Percentiles rank a stretch among this genome's conserved stretches.
These are phyloP conservation scores for Cytospora chrysosperma DNA, from an alignment of 2,329 filamentous ascomycete species.

Conservation along the genomic window DNA sequence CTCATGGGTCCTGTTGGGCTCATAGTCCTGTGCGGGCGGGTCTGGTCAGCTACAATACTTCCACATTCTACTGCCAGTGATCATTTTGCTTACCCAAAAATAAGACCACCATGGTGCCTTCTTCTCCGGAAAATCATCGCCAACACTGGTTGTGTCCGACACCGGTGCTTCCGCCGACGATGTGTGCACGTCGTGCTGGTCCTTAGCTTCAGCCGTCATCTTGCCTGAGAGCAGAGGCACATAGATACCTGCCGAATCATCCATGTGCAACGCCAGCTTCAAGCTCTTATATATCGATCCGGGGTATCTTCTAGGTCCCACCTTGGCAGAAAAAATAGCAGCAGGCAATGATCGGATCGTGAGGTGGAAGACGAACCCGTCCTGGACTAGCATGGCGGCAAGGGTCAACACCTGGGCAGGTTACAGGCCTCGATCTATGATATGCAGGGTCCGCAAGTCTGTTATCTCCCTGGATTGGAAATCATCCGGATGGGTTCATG, in stretches of 20 bases:
- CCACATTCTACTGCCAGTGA: too few species aligned
- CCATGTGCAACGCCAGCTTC: neutral
- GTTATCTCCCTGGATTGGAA: conserved; percentile 7
- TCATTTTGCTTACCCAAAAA: conserved; percentile 14
- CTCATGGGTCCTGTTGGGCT: conserved; percentile 30
- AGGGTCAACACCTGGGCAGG: neutral
- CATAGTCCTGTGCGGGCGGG: conserved; percentile 18
- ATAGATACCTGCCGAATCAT: conserved; percentile 2
- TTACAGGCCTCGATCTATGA: neutral
- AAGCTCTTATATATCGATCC: conserved; percentile 7
- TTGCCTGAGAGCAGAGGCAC: conserved; percentile 19
- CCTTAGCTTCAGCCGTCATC: conserved; percentile 18
- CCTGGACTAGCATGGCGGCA: neutral
- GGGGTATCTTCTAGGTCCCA: neutral
- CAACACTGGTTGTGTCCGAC: neutral
- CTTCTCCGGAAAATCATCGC: neutral
- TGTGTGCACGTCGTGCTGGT: conserved; percentile 7
- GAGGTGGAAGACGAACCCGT: neutral
- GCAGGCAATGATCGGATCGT: neutral
- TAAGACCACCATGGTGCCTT: conserved; percentile 23
- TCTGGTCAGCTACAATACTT: neutral
- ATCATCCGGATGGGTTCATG: neutral
- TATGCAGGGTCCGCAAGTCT: neutral
- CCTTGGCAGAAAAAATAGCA: neutral
- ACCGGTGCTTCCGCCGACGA: conserved; percentile 3